Evolutionary conservation across 257 asterid genomes (phyloP).

Genomic region (Solanum paucissectum): DNA sequence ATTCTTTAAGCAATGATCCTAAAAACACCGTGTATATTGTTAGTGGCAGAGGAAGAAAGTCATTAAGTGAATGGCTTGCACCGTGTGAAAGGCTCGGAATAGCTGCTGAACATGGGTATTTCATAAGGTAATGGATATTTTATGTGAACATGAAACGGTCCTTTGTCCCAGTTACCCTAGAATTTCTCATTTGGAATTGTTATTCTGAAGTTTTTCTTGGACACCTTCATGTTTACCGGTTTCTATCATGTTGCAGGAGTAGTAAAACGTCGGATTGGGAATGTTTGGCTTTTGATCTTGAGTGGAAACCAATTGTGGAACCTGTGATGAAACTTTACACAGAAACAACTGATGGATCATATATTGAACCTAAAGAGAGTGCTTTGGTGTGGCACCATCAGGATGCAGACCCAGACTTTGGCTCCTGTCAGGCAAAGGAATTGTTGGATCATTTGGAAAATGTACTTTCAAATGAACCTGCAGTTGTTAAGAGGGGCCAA

Average conservation of each 20-base stretch:
- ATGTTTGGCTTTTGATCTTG: constrained; percentile 55
- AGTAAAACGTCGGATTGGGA: constrained; percentile 53
- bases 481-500: constrained; percentile 81
- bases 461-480: constrained; percentile 89
- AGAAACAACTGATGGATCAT: constrained; percentile 85
- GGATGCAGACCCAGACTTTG: constrained; percentile 80
- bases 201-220: not conserved
- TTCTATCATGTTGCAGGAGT: constrained; percentile 38
- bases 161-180: not conserved
- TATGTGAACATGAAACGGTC: not conserved
- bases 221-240: not conserved
- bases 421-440: constrained; percentile 86
- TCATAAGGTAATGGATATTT: constrained; percentile 40
- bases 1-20: constrained; percentile 56
- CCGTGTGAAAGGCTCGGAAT: constrained; percentile 67
- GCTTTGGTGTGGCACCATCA: constrained; percentile 93
- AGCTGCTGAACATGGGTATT: constrained; percentile 91
- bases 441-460: constrained; percentile 68
- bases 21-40: constrained; percentile 72
- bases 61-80: constrained; percentile 70
- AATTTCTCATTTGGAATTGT: not conserved
- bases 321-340: constrained; percentile 77
- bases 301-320: constrained; percentile 76
- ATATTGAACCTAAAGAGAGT: constrained; percentile 77
- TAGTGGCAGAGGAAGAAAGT: constrained; percentile 69